Evolutionary conservation across 2,329 filamentous ascomycete genomes (phyloP).

Genomic region (Knufia fluminis): DNA sequence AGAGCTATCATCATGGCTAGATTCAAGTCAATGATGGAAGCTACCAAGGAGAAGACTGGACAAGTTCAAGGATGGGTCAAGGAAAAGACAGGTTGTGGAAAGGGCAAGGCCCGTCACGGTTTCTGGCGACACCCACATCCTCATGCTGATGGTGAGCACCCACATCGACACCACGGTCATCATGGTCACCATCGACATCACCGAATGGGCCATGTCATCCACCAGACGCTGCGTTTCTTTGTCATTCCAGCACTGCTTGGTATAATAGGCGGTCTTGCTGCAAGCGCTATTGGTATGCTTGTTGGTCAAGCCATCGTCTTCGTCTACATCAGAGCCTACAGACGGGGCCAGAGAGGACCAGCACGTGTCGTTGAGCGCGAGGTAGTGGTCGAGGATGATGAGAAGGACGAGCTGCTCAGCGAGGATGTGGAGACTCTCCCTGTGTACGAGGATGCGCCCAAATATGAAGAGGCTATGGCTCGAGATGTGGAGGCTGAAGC

Average conservation of each 20-base stretch:
- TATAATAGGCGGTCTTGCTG: conserved; percentile 36
- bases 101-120: conserved; percentile 8
- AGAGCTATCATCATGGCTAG: conserved; percentile 33
- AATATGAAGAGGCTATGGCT: neutral
- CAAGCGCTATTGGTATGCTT: conserved; percentile 40
- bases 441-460: conserved; percentile 25
- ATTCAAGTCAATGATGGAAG: conserved; percentile 30
- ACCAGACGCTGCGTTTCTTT: conserved; percentile 36
- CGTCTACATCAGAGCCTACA: conserved; percentile 32
- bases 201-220: conserved; percentile 28
- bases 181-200: conserved; percentile 25
- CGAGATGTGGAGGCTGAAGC: conserved; percentile 2
- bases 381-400: conserved; percentile 21
- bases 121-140: conserved; percentile 17
- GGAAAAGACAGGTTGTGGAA: conserved; percentile 14
- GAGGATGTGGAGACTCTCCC: conserved; percentile 27
- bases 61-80: conserved; percentile 18
- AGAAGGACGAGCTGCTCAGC: conserved; percentile 34
- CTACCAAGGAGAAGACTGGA: conserved; percentile 22
- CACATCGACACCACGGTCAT: conserved; percentile 22
- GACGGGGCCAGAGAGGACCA: conserved; percentile 26
- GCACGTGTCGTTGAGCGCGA: conserved; percentile 27
- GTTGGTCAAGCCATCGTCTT: conserved; percentile 38
- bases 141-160: conserved; percentile 7
- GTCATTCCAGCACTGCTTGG: conserved; percentile 38